Evolutionary conservation across 768 basidiomycete genomes (phyloP), one percentile per base, ranked within the genome.

Genomic region (Trametes coccinea): DNA sequence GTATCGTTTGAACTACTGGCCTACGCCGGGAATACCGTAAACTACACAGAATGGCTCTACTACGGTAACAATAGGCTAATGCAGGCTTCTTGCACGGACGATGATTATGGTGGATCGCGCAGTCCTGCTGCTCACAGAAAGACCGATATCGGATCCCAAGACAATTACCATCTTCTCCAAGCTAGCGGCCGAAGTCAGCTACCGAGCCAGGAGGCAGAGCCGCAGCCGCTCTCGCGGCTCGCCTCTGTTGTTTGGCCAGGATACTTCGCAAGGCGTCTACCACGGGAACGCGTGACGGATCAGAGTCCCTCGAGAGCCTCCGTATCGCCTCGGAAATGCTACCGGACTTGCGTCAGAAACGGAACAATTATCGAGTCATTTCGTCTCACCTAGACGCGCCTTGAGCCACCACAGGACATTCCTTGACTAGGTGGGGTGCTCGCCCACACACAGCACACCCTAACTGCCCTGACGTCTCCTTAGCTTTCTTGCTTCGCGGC

Each of bases 391-490:
- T 87, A 57, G 76, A 73, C 0, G 83, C 75, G 2, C 88, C 89
- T 54, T 77, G 75, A 5, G 61, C 62, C 2, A 87, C 78, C 27
- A 83, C 67, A 14, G 86, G 82, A 67, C 90, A 92, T 30, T 80
- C 77, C 68, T 82, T 78, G 9, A 83, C 63, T 22, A 76, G 61
- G 70, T 87, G 86, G 43, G 80, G 74, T 3, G 73, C 62, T 31
- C 63, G 65, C 45, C 71, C 73, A 61, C 89, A 90, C 43, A 89
- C 74, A 3, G 73, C 68, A 62, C 88, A 90, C 5, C 74, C 40
- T 4, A 53, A 64, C 3, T 71, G 53, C 6, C n/a, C 60, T 49
- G 61, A 7, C n/a, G 22, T 40, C 13, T 64, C 56, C 59, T 77
- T 78, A 7, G 74, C 65, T 67, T 79, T 81, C 73, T 82, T 82